Evolutionary conservation across 805 yeast species (phyloP).

Genomic region (Pichia thaimueangensis): DNA sequence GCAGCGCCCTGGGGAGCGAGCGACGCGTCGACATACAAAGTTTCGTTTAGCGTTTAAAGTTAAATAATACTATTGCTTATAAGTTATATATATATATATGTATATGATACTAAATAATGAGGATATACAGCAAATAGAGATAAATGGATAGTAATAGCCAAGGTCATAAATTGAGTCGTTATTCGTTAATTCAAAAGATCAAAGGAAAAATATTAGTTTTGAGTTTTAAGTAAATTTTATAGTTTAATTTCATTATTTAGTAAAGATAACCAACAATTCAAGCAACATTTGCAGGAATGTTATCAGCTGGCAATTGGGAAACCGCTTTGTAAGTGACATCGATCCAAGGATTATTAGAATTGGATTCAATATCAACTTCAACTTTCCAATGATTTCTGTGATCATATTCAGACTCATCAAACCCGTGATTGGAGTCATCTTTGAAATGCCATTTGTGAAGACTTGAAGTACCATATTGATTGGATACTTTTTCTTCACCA

Average conservation of each 20-base stretch:
- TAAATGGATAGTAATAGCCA: too few relatives aligned
- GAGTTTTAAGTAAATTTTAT: too few relatives aligned
- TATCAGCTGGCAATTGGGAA: background rate
- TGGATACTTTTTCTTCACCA: conserved; percentile 42
- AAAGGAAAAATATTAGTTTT: too few relatives aligned
- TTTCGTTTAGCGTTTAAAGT: too few relatives aligned
- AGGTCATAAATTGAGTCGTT: too few relatives aligned
- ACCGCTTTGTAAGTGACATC: conserved; percentile 46
- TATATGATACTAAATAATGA: too few relatives aligned
- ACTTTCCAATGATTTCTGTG: conserved; percentile 57
- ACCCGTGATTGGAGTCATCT: conserved; percentile 55
- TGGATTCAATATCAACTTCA: conserved; percentile 57
- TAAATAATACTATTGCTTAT: too few relatives aligned
- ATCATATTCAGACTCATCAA: conserved; percentile 38
- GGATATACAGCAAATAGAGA: too few relatives aligned
- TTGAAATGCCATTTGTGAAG: conserved; percentile 58
- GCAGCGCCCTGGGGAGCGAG: too few relatives aligned
- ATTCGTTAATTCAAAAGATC: too few relatives aligned
- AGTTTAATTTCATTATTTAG: background rate
- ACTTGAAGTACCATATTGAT: conserved; percentile 35
- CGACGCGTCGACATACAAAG: too few relatives aligned
- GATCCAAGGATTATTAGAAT: conserved; percentile 60
- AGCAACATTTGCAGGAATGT: background rate
- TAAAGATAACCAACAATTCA: background rate
- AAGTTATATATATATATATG: too few relatives aligned